A percentile compares a stretch with the other conserved stretches of the same genome.
Evolutionary conservation across 257 asterid genomes (phyloP).

Genomic region (Ilex asprella): DNA sequence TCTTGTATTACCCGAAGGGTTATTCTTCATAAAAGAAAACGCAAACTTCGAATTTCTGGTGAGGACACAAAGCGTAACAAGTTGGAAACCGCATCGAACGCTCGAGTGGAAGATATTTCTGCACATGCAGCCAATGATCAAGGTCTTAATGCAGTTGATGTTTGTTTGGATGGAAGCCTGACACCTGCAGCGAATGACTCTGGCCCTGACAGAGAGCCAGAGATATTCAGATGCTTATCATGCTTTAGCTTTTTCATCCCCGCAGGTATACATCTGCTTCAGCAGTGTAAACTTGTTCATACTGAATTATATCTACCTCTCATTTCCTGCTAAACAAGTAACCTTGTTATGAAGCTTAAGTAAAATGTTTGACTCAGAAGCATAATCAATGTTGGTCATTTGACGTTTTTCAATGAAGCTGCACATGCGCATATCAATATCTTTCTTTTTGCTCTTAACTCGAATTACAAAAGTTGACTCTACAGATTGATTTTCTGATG

Average conservation of each 20-base stretch:
- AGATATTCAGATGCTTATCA: constrained; percentile 79
- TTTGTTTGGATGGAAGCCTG: constrained; percentile 23
- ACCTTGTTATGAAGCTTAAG: too few relatives aligned
- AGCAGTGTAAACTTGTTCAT: background rate
- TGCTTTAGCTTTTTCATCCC: constrained; percentile 91
- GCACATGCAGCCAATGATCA: constrained; percentile 17
- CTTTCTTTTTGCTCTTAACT: too few relatives aligned
- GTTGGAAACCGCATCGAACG: constrained; percentile 19
- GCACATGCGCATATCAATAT: too few relatives aligned
- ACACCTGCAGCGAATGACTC: constrained; percentile 19
- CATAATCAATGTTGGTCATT: too few relatives aligned
- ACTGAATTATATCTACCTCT: too few relatives aligned
- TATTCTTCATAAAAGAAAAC: constrained; percentile 81
- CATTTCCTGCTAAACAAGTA: too few relatives aligned
- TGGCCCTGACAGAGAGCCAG: constrained; percentile 42
- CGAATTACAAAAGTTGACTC: too few relatives aligned
- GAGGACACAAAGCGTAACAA: constrained; percentile 49
- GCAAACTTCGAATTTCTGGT: constrained; percentile 28
- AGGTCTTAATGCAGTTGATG: constrained; percentile 18
- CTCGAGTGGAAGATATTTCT: constrained; percentile 12
- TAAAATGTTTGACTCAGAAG: too few relatives aligned
- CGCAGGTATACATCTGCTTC: constrained; percentile 36
- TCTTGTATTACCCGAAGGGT: constrained; percentile 86
- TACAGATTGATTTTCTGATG: too few relatives aligned
- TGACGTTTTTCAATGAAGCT: too few relatives aligned